Evolutionary conservation across 306 rosid species (phyloP), one percentile per base, ranked within the genome.

Genomic region (Cotoneaster glaucophyllus): DNA sequence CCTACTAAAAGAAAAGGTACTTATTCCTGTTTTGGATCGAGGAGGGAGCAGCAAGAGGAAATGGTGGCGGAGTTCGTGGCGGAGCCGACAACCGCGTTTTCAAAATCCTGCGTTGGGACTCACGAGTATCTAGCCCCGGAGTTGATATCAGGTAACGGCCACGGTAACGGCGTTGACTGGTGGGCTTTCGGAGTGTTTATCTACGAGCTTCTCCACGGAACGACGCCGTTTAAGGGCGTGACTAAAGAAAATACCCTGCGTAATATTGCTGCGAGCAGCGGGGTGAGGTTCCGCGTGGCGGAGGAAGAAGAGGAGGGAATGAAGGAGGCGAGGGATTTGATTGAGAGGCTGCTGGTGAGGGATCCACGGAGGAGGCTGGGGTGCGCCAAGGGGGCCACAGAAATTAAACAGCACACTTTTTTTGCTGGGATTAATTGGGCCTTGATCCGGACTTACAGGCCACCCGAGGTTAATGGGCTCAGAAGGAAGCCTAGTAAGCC

Each of bases 111-210:
- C 53, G 93, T 95, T 0, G 98, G 97, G 15, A 95, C 98, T 1
- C 98, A 95, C 52, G 98, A 95, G 85, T 92, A 95, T 44, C 24
- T 92, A 18, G 95, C 98, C 8, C 98, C 97, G 2, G 96, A 95
- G 89, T 74, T 95, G 25, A 89, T 92, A 0, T 22, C 86, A 1
- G 97, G 97, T 1, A 28, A 58, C 74, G 96, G 97, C 1, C 98
- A 95, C 70, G 96, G 97, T 0, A 95, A 79, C 74, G 96, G 92
- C 11, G 98, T 95, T 3, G 98, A 95, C 31, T 95, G 97, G 98
- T 95, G 98, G 98, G 98, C 98, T 11, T 92, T 92, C 0, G 97
- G 97, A 29, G 87, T 95, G 11, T 86, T 95, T 5, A 2, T 92
- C 6, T 89, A 87, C 73, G 97, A 95, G 75, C 18, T 95, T 15